Conservation (phyloP, 2,329 filamentous ascomycete genomes). For the Cladophialophora immunda region DNA sequence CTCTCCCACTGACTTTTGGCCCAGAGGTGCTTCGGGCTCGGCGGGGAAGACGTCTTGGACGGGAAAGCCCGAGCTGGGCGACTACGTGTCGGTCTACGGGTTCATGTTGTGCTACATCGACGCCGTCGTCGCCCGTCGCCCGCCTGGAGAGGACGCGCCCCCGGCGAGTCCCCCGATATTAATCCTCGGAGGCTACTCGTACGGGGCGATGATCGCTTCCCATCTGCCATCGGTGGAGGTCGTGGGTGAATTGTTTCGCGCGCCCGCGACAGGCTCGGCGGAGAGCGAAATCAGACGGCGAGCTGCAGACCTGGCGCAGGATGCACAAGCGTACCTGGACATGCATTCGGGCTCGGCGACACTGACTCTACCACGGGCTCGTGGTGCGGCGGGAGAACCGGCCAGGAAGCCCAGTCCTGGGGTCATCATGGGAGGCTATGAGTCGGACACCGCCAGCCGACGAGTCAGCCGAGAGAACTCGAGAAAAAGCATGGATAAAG, state of each 20-base stretch:
- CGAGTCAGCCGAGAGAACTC: slow-evolving; percentile 52
- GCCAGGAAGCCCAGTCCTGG: slow-evolving; percentile 27
- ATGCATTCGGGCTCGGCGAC: slow-evolving; percentile 18
- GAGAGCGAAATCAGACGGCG: slow-evolving; percentile 74
- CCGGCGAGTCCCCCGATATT: slow-evolving; percentile 50
- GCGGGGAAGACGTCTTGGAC: slow-evolving; percentile 88
- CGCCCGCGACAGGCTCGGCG: slow-evolving; percentile 63
- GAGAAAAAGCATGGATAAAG: slow-evolving; percentile 49
- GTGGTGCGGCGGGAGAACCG: slow-evolving; percentile 4
- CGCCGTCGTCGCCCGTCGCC: slow-evolving; percentile 24
- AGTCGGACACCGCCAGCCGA: slow-evolving; percentile 51
- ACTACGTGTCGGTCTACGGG: slow-evolving; percentile 84
- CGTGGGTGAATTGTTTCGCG: slow-evolving; percentile 68
- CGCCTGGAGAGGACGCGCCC: slow-evolving; percentile 23
- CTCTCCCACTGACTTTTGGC: slow-evolving; percentile 28
- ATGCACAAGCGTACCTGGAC: slow-evolving; percentile 34
- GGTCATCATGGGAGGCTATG: slow-evolving; percentile 57
- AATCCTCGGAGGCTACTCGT: slow-evolving; percentile 84
- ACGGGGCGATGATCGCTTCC: slow-evolving; percentile 83
- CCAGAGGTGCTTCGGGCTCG: slow-evolving; percentile 78
- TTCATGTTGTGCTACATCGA: slow-evolving; percentile 66
- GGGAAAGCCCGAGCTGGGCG: slow-evolving; percentile 77
- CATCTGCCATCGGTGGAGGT: slow-evolving; percentile 69
- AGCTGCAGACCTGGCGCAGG: slow-evolving; percentile 66
- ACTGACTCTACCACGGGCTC: slow-evolving; percentile 8